Evolutionary conservation across 768 basidiomycete species (phyloP).

Genomic region (Tulasnella sp.): DNA sequence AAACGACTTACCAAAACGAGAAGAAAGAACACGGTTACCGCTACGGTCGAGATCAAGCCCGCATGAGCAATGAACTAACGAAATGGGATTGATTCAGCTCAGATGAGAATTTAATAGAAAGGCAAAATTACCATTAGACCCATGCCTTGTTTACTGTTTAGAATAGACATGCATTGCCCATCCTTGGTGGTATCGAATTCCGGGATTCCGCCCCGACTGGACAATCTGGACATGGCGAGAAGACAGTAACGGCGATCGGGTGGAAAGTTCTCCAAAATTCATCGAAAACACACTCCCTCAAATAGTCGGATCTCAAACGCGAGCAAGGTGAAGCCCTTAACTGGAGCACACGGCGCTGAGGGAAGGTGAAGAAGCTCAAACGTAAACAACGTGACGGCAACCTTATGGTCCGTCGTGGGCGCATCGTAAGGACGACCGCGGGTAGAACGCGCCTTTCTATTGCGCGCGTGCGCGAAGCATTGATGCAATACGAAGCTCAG

Average conservation of each 20-base stretch:
- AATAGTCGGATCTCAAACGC: neutral
- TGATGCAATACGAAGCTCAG: no score
- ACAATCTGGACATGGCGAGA: neutral
- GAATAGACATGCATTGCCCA: conserved; percentile 21
- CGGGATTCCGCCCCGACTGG: neutral
- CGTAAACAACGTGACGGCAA: neutral
- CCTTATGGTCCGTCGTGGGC: conserved; percentile 1
- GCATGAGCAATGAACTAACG: conserved; percentile 30
- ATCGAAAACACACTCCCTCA: neutral
- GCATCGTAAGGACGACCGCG: neutral
- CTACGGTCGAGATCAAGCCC: conserved; percentile 28
- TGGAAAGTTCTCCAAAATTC: neutral
- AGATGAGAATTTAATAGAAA: neutral
- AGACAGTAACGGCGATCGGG: neutral
- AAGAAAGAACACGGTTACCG: conserved; percentile 19
- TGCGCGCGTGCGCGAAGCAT: no score
- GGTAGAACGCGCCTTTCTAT: no score
- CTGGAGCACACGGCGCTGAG: conserved; percentile 2
- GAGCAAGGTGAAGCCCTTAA: neutral
- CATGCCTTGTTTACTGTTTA: conserved; percentile 21
- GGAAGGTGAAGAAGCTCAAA: neutral
- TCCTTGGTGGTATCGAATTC: neutral
- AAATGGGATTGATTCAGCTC: neutral
- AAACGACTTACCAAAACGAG: conserved; percentile 7
- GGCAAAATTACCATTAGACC: neutral